Base-by-base conservation (phyloP, 371 early-diverging fungal genomes). In the Fennellomyces sp. region DNA sequence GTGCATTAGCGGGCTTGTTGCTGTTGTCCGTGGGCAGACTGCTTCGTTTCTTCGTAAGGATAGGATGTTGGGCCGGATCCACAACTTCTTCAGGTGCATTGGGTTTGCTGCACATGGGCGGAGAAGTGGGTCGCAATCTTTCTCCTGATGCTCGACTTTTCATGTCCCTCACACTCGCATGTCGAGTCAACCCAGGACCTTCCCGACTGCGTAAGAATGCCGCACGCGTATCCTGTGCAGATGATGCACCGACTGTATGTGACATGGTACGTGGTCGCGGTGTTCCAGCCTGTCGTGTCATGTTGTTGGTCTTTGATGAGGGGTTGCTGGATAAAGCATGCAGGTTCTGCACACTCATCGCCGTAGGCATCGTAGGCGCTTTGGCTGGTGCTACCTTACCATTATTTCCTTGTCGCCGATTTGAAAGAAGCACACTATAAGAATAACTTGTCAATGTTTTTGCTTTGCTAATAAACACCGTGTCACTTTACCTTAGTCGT, bases 181-280 rank as follows among this genome's bases (percentile, higher is more conserved):
- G 45, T 15, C 45, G 45, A 45, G 45, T 45, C n/a, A 45, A 45
- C 12, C 45, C 45, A 23, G 17, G 45, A 1, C 45, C 45, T 45
- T 4, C 21, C 23, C 59, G 26, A 12, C 25, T 25, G 27, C 41
- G 31, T 26, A 49, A 25, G 15, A 33, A 45, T 30, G 47, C 38
- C 45, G 57, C 53, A 17, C 52, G 15, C 4, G 52, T 36, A 35
- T 41, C 35, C 11, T 35, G 28, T 12, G 45, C 38, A 10, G 53
- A 28, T 13, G 53, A 33, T 17, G 64, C 54, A 47, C 29, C 48
- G 21, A 51, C 48, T 2, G 58, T 64, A 29, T 64, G 64, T 2
- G 64, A 64, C 54, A 64, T 49, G 28, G 64, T 64, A 13, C 64
- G 58, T 48, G 58, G 64, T 30, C 64, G 58, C 5, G 52, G n/a